Conservation (phyloP, 2,329 filamentous ascomycete species). For the Pestalotiopsis sp. region DNA sequence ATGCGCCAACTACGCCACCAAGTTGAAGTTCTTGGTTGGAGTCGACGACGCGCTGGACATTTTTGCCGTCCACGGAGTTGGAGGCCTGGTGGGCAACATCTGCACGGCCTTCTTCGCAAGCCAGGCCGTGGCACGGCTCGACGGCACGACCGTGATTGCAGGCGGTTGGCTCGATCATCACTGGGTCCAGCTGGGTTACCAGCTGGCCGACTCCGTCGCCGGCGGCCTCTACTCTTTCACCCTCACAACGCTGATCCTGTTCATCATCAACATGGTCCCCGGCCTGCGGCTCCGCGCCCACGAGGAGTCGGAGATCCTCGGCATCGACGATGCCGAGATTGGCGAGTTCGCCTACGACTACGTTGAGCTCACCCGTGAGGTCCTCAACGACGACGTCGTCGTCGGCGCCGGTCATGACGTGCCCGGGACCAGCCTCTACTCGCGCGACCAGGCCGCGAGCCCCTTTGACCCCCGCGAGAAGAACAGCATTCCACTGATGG, state of each 20-base stretch:
- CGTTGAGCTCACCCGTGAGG: slow-evolving; percentile 68
- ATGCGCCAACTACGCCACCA: slow-evolving; percentile 87
- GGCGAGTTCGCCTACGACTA: slow-evolving; percentile 97
- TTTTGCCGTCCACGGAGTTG: slow-evolving; percentile 80
- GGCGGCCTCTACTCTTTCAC: slow-evolving; percentile 79
- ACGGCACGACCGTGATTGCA: slow-evolving; percentile 66
- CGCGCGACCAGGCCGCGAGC: slow-evolving; percentile 36
- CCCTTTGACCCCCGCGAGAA: slow-evolving; percentile 49
- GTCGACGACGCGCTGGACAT: slow-evolving; percentile 89
- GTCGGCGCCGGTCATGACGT: slow-evolving; percentile 46
- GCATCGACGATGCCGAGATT: slow-evolving; percentile 88
- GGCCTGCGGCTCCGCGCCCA: slow-evolving; percentile 73
- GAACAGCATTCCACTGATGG: slow-evolving; percentile 51
- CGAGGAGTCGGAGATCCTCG: slow-evolving; percentile 79
- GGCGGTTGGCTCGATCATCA: slow-evolving; percentile 85
- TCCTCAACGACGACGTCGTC: slow-evolving; percentile 49
- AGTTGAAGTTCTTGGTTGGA: slow-evolving; percentile 81
- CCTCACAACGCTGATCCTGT: slow-evolving; percentile 77
- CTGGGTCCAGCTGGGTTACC: slow-evolving; percentile 83
- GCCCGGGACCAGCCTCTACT: slow-evolving; percentile 47
- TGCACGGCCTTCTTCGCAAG: slow-evolving; percentile 82
- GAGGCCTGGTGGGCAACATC: slow-evolving; percentile 78
- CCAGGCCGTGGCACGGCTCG: slow-evolving; percentile 81
- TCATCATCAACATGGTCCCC: slow-evolving; percentile 78
- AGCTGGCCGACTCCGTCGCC: slow-evolving; percentile 78